phyloP scores from a whole-genome alignment of 768 basidiomycete species.

The Mycena chlorophos region DNA sequence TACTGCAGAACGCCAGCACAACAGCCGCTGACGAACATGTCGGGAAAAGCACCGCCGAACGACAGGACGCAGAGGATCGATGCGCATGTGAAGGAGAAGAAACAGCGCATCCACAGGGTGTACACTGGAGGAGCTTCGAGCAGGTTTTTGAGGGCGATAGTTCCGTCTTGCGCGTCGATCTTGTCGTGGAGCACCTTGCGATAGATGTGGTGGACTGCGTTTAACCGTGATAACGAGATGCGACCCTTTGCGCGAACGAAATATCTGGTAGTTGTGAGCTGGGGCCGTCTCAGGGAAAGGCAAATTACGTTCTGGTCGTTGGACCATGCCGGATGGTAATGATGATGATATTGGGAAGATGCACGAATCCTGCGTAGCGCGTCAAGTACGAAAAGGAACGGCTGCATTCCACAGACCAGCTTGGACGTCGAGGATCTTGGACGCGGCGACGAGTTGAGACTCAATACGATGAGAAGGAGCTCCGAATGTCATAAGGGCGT shows the following conservation, averaged over 20 bases:
- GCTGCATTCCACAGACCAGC: conserved; percentile 47
- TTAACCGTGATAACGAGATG: conserved; percentile 79
- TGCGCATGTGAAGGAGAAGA: conserved; percentile 74
- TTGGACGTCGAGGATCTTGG: conserved; percentile 73
- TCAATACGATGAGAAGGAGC: conserved; percentile 95
- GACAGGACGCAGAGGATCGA: conserved; percentile 81
- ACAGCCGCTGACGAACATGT: conserved; percentile 78
- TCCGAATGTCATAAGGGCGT: conserved; percentile 87
- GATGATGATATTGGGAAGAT: conserved; percentile 76
- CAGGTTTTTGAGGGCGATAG: conserved; percentile 61
- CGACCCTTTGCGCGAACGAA: conserved; percentile 83
- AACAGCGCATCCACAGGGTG: conserved; percentile 62
- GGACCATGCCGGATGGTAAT: conserved; percentile 78
- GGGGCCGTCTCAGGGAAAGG: too few relatives aligned
- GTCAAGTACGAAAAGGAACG: neutral
- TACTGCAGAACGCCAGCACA: conserved; percentile 74
- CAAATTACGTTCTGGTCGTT: conserved; percentile 75
- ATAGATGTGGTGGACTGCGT: conserved; percentile 82
- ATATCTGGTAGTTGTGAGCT: too few relatives aligned
- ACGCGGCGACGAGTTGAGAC: conserved; percentile 80
- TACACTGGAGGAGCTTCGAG: conserved; percentile 69
- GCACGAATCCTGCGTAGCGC: conserved; percentile 65
- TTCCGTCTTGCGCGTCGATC: conserved; percentile 72
- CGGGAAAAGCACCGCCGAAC: conserved; percentile 78
- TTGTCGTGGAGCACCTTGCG: conserved; percentile 84